Conservation (phyloP, 2,329 filamentous ascomycete genomes). For the Hypoxylon sp. region DNA sequence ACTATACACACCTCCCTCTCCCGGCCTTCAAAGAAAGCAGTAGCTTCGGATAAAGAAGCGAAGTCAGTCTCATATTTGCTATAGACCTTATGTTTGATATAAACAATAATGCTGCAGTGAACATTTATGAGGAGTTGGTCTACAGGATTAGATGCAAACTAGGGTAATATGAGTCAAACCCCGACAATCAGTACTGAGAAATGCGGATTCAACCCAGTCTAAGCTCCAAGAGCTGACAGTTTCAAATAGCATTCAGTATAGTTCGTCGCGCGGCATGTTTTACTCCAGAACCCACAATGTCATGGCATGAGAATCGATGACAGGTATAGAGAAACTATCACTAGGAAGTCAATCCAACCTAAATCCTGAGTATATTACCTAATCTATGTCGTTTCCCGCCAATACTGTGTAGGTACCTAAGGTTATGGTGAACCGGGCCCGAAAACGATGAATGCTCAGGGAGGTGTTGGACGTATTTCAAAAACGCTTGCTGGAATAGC, state of each 20-base stretch:
- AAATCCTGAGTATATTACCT: no score
- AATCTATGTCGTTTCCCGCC: neutral
- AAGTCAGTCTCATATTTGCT: no score
- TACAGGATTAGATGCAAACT: neutral
- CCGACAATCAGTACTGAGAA: no score
- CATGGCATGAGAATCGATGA: neutral
- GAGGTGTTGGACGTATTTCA: neutral
- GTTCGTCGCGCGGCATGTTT: no score
- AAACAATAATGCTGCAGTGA: neutral
- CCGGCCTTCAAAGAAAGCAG: neutral
- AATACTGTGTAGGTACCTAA: neutral
- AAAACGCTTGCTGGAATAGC: neutral
- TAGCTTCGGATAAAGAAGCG: neutral
- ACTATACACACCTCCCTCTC: neutral
- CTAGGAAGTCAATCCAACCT: neutral
- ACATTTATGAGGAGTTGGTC: neutral
- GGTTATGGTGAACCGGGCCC: neutral
- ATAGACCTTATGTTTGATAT: neutral
- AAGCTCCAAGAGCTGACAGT: no score
- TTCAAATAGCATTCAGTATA: no score
- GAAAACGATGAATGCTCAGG: neutral
- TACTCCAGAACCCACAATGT: no score
- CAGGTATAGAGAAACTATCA: neutral
- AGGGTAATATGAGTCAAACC: neutral
- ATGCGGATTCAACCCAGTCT: no score